These are phyloP conservation scores for Fusarium lyarnte DNA, from an alignment of 2,329 filamentous ascomycete genomes.

Conservation along the genomic window DNA sequence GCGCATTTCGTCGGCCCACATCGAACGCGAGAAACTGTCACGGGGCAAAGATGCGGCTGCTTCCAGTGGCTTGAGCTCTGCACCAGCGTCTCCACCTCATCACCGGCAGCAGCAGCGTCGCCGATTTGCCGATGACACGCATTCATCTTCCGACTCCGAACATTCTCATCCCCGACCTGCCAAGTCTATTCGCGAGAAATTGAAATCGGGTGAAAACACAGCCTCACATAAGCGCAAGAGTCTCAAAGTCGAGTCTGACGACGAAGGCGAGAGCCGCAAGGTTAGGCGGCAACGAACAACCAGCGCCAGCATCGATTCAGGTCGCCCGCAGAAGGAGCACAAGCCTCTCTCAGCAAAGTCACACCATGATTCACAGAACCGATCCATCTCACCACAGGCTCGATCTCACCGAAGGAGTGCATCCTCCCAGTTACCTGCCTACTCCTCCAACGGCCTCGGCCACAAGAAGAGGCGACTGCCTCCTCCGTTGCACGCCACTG, in stretches of 20 bases:
- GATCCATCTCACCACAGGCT: slow-evolving; percentile 69
- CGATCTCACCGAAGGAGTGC: slow-evolving; percentile 69
- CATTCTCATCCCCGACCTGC: slow-evolving; percentile 52
- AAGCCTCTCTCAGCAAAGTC: slow-evolving; percentile 47
- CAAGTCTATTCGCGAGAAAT: slow-evolving; percentile 59
- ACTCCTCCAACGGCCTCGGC: slow-evolving; percentile 63
- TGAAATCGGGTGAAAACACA: slow-evolving; percentile 58
- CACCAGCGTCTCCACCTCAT: slow-evolving; percentile 64
- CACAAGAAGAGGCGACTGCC: slow-evolving; percentile 71
- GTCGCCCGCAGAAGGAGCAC: slow-evolving; percentile 46
- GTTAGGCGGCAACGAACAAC: slow-evolving; percentile 63
- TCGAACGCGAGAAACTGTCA: slow-evolving; percentile 53
- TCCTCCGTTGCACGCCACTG: slow-evolving; percentile 68
- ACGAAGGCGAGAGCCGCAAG: slow-evolving; percentile 65
- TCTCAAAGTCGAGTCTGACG: slow-evolving; percentile 64
- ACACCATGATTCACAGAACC: slow-evolving; percentile 46
- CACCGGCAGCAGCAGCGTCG: slow-evolving; percentile 46
- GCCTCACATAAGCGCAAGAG: slow-evolving; percentile 64
- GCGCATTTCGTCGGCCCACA: slow-evolving; percentile 48
- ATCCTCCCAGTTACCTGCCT: slow-evolving; percentile 69
- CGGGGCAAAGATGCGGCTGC: slow-evolving; percentile 57
- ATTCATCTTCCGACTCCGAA: slow-evolving; percentile 66
- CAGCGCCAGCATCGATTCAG: slow-evolving; percentile 53
- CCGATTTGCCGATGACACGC: slow-evolving; percentile 51
- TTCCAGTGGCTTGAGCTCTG: slow-evolving; percentile 68